A percentile compares a stretch with the other conserved stretches of the same genome.
Conservation (phyloP, 2,329 filamentous ascomycete genomes). For the Neofusicoccum sp. region DNA sequence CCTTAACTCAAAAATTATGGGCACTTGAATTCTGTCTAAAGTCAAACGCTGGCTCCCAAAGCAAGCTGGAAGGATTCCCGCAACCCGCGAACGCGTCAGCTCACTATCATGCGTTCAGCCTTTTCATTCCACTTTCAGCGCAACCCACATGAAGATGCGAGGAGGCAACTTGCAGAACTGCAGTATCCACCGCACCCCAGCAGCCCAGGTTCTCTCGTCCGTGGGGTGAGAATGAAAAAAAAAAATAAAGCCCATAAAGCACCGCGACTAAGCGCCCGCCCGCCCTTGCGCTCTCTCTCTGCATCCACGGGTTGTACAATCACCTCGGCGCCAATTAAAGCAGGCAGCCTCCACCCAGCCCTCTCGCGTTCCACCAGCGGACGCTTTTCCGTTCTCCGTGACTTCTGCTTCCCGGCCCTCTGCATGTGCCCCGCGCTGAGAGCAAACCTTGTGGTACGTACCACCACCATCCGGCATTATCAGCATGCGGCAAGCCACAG, state of each 20-base stretch:
- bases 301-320: background rate
- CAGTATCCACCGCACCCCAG: background rate
- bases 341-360: background rate
- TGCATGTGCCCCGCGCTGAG: slow-evolving; percentile 4
- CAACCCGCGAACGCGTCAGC: background rate
- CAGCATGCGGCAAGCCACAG: background rate
- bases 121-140: background rate
- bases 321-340: background rate
- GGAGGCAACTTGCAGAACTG: background rate
- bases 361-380: background rate
- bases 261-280: slow-evolving; percentile 13
- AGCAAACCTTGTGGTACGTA: background rate
- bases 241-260: background rate
- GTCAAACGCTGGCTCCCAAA: background rate
- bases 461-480: slow-evolving; percentile 6
- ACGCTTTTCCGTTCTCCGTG: slow-evolving; percentile 12
- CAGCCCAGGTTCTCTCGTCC: background rate
- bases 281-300: background rate
- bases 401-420: background rate
- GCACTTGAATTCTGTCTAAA: background rate
- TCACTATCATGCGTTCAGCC: background rate
- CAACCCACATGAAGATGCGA: background rate
- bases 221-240: background rate
- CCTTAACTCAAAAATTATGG: background rate
- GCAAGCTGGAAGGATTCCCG: background rate